phyloP scores from a whole-genome alignment of 495 filamentous ascomycete species.

The Pyronema domesticum region DNA sequence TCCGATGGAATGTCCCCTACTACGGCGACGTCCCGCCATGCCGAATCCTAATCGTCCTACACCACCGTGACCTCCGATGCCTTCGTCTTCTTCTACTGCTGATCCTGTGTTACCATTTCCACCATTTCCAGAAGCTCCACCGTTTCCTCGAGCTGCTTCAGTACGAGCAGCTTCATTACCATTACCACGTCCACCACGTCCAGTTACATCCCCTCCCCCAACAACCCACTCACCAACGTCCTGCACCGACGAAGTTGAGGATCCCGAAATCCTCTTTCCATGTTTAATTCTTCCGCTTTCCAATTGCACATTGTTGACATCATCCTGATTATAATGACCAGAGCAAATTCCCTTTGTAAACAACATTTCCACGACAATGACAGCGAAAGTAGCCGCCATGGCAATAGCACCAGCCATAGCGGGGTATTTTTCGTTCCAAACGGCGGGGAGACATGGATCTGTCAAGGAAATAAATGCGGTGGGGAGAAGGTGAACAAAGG shows the following conservation, averaged over 20 bases:
- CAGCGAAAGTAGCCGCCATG: constrained; percentile 57
- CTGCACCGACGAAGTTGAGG: background rate
- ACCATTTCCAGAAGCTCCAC: background rate
- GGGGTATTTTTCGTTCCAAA: constrained; percentile 54
- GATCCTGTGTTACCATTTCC: background rate
- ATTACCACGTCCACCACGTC: background rate
- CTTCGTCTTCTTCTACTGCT: constrained; percentile 9
- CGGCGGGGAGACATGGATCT: constrained; percentile 57
- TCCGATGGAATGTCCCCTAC: constrained; percentile 16
- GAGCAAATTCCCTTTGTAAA: constrained; percentile 33
- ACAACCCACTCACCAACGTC: background rate
- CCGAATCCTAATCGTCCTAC: constrained; percentile 22
- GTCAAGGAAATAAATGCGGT: constrained; percentile 67
- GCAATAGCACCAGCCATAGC: constrained; percentile 64
- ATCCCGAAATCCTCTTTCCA: background rate
- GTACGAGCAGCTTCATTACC: background rate
- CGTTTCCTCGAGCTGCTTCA: background rate
- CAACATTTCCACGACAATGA: constrained; percentile 61
- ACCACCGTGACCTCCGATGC: constrained; percentile 19
- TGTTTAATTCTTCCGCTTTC: constrained; percentile 12
- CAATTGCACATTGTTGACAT: constrained; percentile 26
- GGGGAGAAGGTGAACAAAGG: constrained; percentile 70
- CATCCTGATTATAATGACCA: constrained; percentile 28
- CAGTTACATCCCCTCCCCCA: background rate
- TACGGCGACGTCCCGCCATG: constrained; percentile 20